Evolutionary conservation across 1,139 yeast species (phyloP), one percentile per base, ranked within the genome.

Genomic region (Yamadazyma membranifaciens): DNA sequence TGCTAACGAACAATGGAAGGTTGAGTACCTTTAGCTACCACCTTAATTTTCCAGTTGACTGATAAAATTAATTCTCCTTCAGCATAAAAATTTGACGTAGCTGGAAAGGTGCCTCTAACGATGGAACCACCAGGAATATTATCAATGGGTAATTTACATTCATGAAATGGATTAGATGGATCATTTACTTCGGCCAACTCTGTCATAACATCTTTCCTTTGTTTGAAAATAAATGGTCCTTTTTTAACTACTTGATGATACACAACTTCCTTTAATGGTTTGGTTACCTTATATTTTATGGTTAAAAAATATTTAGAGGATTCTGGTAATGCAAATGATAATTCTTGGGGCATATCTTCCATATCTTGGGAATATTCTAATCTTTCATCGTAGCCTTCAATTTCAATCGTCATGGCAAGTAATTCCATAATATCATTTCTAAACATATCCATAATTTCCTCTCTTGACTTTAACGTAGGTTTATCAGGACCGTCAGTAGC

Each of bases 161-260:
- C 52, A 28, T 56, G 54, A 13, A 40, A 38, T 10, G 48, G 50
- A 9, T 48, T 54, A 3, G 39, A 45, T 16, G 46, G 53, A 33
- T 45, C 48, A 38, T 56, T 61, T 15, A 52, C 54, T 1, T 43
- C 36, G 9, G 57, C 62, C 17, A 48, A 52, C 7, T 56, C 59
- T 14, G 51, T 42, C 38, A 67, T 48, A 4, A 48, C 47, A 25
- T 55, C 53, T 13, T 55, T 54, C 36, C 68, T 52, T 9, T 57
- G 47, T 39, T 60, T 62, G 24, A 67, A 56, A 2, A 62, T 55
- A 35, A 67, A 44, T 2, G 67, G 66, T 25, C 52, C 57, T 44
- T 58, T 66, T 49, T 55, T 63, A 20, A 65, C 66, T 10, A 54
- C 59, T 45, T 67, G 73, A 42, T 61, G 59, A 50, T 67, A 67